phyloP scores from a whole-genome alignment of 768 basidiomycete species.

The Floccularia luteovirens region DNA sequence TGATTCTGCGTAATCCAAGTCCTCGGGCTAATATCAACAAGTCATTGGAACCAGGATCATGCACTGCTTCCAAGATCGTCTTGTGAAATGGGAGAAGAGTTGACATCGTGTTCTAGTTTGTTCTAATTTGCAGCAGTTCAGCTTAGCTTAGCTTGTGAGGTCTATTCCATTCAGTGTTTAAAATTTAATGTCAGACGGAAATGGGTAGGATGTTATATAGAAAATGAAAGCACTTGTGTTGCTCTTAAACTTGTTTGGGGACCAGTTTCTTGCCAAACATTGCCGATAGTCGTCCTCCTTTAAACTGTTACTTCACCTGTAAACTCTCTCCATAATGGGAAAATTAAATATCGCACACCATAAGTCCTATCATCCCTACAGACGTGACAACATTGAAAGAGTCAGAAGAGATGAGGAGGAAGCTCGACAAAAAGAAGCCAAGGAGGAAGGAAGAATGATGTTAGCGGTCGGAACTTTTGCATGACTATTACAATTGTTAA shows the following conservation, averaged over 20 bases:
- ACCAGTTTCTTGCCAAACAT: too few relatives aligned
- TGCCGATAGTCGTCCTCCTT: too few relatives aligned
- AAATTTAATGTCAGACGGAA: too few relatives aligned
- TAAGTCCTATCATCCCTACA: constrained; percentile 86
- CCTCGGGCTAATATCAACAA: constrained; percentile 82
- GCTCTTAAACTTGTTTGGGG: too few relatives aligned
- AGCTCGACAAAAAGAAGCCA: constrained; percentile 55
- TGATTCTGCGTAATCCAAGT: constrained; percentile 74
- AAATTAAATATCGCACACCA: constrained; percentile 88
- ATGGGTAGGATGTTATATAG: too few relatives aligned
- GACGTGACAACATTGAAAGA: constrained; percentile 77
- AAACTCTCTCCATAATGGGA: constrained; percentile 52
- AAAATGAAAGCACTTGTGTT: too few relatives aligned
- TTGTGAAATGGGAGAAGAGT: constrained; percentile 61
- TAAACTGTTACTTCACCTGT: too few relatives aligned
- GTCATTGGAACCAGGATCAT: constrained; percentile 69
- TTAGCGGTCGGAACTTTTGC: constrained; percentile 50
- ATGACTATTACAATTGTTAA: constrained; percentile 1
- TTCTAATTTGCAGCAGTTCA: not conserved
- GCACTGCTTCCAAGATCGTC: constrained; percentile 56
- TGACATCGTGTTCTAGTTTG: constrained; percentile 25
- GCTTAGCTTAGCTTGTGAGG: not conserved
- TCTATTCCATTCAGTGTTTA: not conserved
- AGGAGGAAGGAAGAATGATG: constrained; percentile 65
- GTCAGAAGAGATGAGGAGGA: constrained; percentile 81